Base-by-base conservation (phyloP, 805 yeast species). In the Hemisphaericaspora nanyangensis region DNA sequence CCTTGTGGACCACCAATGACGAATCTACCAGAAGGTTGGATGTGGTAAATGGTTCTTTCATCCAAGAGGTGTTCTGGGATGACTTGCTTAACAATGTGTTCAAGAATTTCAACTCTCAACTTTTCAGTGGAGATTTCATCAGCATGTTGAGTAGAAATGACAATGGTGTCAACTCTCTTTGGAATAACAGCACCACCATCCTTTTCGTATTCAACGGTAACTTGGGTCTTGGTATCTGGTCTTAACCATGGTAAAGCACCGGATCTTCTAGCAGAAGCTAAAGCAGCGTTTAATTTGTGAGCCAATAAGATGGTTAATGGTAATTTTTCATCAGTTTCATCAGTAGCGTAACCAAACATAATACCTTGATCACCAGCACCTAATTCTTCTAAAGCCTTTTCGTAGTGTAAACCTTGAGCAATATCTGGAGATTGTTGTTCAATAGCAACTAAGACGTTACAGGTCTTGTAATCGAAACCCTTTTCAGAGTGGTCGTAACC, bases 301-400 rank as follows among this genome's bases (percentile, higher is more conserved):
- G 98, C 82, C 63, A 93, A 80, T 56, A 93, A 71, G 49, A 93
- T 80, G 55, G 99, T 93, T 73, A 93, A 80, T 58, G 99, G 99
- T 58, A 93, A 77, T 67, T 85, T 82, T 77, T 93, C 98, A 65
- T 91, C 95, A 56, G 99, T 90, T 78, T 93, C 99, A 61, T 93
- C 96, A 48, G 98, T 83, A 56, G 99, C 99, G 71, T 93, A 93
- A 72, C 99, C 99, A 65, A 93, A 93, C 99, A 93, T 93, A 68
- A 93, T 93, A 84, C 99, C 99, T 75, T 93, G 99, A 76, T 93
- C 99, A 82, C 99, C 99, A 51, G 99, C 99, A 70, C 99, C 99
- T 61, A 93, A 81, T 45, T 93, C 95, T 78, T 93, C 99, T 50
- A 93, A 76, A 40, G 85, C 95, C 74, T 83, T 79, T 66, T 93